Evolutionary conservation across 495 filamentous ascomycete species (phyloP).

Genomic region (Margaritispora aquatica): DNA sequence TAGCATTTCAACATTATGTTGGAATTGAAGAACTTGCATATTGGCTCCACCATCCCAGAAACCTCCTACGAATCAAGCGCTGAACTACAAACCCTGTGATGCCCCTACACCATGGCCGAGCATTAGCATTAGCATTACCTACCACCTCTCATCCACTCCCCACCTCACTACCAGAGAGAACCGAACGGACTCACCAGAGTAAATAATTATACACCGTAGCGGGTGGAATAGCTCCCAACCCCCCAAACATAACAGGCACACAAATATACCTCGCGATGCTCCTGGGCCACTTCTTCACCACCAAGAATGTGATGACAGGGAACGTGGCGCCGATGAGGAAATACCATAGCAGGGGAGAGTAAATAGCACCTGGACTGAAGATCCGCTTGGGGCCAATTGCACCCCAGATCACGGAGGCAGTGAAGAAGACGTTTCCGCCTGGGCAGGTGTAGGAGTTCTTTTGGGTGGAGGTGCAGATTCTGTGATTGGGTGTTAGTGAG

Average conservation of each 20-base stretch:
- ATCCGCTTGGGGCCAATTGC: constrained; percentile 59
- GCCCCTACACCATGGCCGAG: no score
- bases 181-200: constrained; percentile 45
- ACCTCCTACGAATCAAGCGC: constrained; percentile 45
- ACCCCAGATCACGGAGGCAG: constrained; percentile 65
- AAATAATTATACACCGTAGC: constrained; percentile 63
- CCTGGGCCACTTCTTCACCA: constrained; percentile 44
- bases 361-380: constrained; percentile 59
- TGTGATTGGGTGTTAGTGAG: background rate
- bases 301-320: constrained; percentile 49
- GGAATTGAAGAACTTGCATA: no score
- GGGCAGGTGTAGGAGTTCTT: constrained; percentile 62
- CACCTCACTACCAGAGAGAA: no score
- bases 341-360: constrained; percentile 55
- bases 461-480: constrained; percentile 49
- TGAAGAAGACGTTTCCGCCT: constrained; percentile 60
- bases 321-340: constrained; percentile 53
- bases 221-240: constrained; percentile 56
- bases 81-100: constrained; percentile 44
- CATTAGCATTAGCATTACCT: no score
- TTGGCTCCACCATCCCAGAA: constrained; percentile 61
- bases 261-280: constrained; percentile 30
- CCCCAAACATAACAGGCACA: constrained; percentile 63
- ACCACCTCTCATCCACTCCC: no score
- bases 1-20: no score